Conservation (phyloP, 305 asterid species). For the Fraxinus velutina region DNA sequence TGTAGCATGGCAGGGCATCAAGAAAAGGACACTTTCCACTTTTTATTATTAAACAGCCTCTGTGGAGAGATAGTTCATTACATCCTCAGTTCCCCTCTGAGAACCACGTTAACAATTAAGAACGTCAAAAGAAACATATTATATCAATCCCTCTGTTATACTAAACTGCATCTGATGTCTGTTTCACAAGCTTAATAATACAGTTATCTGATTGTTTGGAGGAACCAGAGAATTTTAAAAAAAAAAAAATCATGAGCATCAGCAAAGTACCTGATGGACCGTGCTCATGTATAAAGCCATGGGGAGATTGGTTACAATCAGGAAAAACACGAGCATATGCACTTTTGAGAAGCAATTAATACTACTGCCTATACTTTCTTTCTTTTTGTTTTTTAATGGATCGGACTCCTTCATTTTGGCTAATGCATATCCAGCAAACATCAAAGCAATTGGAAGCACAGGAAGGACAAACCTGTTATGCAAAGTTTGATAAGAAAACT, state of each 20-base stretch:
- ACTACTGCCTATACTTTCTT: constrained; percentile 29
- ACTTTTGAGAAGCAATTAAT: constrained; percentile 32
- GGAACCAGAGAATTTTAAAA: neutral
- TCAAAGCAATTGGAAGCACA: constrained; percentile 82
- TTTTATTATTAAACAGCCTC: constrained; percentile 55
- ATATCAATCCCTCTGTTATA: neutral
- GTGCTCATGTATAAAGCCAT: constrained; percentile 86
- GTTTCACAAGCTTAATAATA: neutral
- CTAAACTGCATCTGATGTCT: neutral
- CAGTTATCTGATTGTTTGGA: neutral
- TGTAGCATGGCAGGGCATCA: constrained; percentile 90
- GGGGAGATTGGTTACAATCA: constrained; percentile 69
- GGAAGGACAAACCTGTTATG: constrained; percentile 90
- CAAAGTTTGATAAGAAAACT: constrained; percentile 40
- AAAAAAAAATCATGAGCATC: neutral
- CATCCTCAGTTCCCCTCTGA: constrained; percentile 96
- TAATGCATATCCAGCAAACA: constrained; percentile 71
- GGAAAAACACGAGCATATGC: constrained; percentile 46
- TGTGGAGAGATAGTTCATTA: constrained; percentile 65
- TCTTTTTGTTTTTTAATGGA: constrained; percentile 26
- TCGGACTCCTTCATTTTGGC: constrained; percentile 39
- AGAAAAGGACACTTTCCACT: constrained; percentile 60
- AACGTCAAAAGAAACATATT: neutral
- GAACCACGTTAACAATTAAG: constrained; percentile 16
- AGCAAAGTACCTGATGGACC: constrained; percentile 72